Evolutionary conservation across 306 rosid species (phyloP).

Genomic region (Lagenaria siceraria): DNA sequence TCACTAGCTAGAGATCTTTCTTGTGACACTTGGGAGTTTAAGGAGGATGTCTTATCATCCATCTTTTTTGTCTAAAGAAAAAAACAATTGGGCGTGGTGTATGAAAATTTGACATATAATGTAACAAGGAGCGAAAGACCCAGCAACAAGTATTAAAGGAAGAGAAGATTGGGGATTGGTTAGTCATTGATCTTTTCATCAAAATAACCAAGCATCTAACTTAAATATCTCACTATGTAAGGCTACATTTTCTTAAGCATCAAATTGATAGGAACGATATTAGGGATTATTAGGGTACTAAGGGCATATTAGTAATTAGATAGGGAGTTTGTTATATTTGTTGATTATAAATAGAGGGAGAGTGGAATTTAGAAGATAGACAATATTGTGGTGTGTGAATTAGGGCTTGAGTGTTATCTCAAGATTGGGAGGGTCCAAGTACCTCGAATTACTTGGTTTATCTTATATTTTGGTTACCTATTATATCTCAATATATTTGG

Average conservation of each 20-base stretch:
- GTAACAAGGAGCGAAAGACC: neutral
- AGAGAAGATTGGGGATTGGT: neutral
- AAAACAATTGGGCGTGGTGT: neutral
- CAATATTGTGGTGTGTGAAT: no score
- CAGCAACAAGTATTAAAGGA: neutral
- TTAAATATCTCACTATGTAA: neutral
- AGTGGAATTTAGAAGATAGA: no score
- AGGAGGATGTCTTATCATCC: neutral
- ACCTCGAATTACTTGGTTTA: no score
- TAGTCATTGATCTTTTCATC: neutral
- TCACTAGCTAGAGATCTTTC: neutral
- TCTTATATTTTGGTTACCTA: no score
- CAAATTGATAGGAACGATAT: no score
- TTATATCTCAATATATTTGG: no score
- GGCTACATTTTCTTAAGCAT: neutral
- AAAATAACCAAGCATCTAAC: neutral
- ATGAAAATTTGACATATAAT: neutral
- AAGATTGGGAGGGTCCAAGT: no score
- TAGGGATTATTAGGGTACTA: no score
- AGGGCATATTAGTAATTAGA: no score
- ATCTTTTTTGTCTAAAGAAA: neutral
- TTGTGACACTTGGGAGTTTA: neutral
- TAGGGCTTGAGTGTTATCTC: no score
- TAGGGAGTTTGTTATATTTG: no score
- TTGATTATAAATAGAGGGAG: no score